These are phyloP conservation scores for Forsythia suspensa DNA, from an alignment of 257 asterid genomes.

Conservation along the genomic window DNA sequence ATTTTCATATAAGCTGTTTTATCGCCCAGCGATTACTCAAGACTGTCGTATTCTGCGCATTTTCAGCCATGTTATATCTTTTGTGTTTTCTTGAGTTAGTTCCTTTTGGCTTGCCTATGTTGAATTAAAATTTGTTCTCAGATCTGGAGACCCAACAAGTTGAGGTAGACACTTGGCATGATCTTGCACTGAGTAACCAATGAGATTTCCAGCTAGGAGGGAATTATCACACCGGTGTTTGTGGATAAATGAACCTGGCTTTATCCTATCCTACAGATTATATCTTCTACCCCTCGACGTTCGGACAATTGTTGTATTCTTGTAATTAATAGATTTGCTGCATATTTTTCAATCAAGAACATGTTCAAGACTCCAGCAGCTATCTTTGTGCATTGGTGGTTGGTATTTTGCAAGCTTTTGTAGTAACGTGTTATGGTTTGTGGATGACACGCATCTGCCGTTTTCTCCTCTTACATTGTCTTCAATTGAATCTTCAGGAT, in stretches of 20 bases:
- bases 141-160: constrained; percentile 64
- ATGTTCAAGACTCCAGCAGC: not conserved
- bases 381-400: not conserved
- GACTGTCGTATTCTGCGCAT: not conserved
- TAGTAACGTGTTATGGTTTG: not conserved
- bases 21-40: not conserved
- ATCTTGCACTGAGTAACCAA: constrained; percentile 60
- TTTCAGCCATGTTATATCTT: not conserved
- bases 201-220: constrained; percentile 7
- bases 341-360: not conserved
- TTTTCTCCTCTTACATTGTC: not conserved
- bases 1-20: not conserved
- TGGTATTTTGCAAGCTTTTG: not conserved
- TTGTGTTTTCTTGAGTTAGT: not conserved
- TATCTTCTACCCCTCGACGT: not conserved
- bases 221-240: not conserved
- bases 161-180: constrained; percentile 62
- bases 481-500: not conserved
- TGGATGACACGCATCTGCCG: not conserved
- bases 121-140: constrained; percentile 26
- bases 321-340: not conserved
- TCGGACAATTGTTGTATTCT: not conserved
- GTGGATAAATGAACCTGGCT: not conserved
- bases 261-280: constrained; percentile 1
- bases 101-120: not conserved